A percentile compares a stretch with the other conserved stretches of the same genome.
These are phyloP conservation scores for Fusarium algeriense DNA, from an alignment of 2,329 filamentous ascomycete genomes.

Conservation along the genomic window DNA sequence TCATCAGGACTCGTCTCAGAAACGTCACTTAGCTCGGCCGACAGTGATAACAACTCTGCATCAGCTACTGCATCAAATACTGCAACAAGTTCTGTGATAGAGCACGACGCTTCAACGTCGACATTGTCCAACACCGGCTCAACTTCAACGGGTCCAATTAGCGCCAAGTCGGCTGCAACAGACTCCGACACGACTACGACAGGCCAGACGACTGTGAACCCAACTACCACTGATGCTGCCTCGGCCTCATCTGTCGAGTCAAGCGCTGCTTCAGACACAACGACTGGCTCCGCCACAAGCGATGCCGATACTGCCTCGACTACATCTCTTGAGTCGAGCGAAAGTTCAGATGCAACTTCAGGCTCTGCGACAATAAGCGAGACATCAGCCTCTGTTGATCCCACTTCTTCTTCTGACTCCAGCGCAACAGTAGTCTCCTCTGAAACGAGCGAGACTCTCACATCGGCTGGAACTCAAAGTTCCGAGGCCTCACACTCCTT, in stretches of 20 bases:
- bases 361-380: no score
- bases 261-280: background rate
- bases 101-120: background rate
- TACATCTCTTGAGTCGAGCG: background rate
- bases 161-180: background rate
- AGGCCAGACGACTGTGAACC: background rate
- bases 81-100: background rate
- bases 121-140: background rate
- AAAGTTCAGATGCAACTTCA: background rate
- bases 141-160: background rate
- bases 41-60: background rate
- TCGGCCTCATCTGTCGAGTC: background rate
- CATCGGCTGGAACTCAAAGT: background rate
- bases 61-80: background rate
- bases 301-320: background rate
- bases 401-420: background rate
- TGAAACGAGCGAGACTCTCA: background rate
- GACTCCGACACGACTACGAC: background rate
- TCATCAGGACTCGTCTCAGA: background rate
- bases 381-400: no score
- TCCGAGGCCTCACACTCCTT: constrained; percentile 9
- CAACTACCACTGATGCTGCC: background rate
- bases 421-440: background rate
- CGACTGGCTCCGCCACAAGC: background rate
- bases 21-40: background rate